Evolutionary conservation across 805 yeast genomes (phyloP).

Genomic region (Danielozyma ontarioensis): DNA sequence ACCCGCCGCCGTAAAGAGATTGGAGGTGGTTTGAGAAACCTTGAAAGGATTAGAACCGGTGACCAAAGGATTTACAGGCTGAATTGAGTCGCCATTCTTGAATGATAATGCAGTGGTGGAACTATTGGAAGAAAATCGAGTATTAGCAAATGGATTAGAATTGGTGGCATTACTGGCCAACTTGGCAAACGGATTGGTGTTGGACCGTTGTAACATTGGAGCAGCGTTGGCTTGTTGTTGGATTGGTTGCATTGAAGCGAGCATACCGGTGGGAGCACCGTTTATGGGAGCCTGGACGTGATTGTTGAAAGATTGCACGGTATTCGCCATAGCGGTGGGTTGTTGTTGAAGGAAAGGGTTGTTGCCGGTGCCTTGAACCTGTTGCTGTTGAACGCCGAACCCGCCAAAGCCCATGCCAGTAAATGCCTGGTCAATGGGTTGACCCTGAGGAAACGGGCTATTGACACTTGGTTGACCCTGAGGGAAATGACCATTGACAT

Average conservation of each 20-base stretch:
- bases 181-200: constrained; percentile 36
- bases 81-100: constrained; percentile 10
- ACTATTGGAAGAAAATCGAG: constrained; percentile 29
- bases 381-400: constrained; percentile 16
- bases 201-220: constrained; percentile 17
- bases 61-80: constrained; percentile 22
- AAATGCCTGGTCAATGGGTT: constrained; percentile 16
- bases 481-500: no score
- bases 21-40: constrained; percentile 30
- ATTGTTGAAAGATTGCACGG: constrained; percentile 12
- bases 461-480: constrained; percentile 3
- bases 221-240: constrained; percentile 3
- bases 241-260: constrained; percentile 1
- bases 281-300: constrained; percentile 6
- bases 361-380: constrained; percentile 5
- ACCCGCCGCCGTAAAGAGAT: constrained; percentile 22
- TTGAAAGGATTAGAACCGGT: constrained; percentile 65
- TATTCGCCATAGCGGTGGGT: background rate
- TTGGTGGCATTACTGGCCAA: constrained; percentile 29
- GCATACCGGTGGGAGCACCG: constrained; percentile 1
- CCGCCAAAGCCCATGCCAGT: constrained; percentile 64
- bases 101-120: constrained; percentile 28
- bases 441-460: constrained; percentile 2
- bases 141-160: constrained; percentile 45
- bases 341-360: constrained; percentile 9